Percentiles rank a stretch among this genome's conserved stretches.
Conservation (phyloP, 768 basidiomycete genomes). For the Lactarius hengduanensis region DNA sequence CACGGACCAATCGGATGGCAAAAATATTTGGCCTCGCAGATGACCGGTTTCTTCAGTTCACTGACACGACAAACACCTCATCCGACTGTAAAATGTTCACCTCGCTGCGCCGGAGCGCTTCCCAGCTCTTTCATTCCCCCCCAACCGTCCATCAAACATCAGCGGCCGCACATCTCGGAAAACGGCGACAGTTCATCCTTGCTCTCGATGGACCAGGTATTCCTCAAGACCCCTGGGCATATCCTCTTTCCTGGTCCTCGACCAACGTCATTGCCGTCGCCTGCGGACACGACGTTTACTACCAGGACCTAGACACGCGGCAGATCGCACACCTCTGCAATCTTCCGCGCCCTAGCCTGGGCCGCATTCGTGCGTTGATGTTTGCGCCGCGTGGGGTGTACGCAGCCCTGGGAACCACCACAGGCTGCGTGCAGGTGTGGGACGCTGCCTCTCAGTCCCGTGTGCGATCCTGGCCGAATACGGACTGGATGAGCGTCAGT, state of each 20-base stretch:
- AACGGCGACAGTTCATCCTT: constrained; percentile 53
- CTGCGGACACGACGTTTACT: constrained; percentile 57
- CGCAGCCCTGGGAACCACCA: constrained; percentile 52
- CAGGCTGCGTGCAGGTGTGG: constrained; percentile 54
- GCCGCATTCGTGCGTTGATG: constrained; percentile 45
- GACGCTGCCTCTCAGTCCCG: constrained; percentile 41
- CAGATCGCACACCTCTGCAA: constrained; percentile 52
- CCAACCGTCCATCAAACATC: constrained; percentile 42
- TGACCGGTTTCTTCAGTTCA: constrained; percentile 54
- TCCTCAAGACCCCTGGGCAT: constrained; percentile 50
- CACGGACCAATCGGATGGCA: constrained; percentile 65
- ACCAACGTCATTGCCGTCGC: constrained; percentile 62
- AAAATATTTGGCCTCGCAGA: constrained; percentile 59
- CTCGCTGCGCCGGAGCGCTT: constrained; percentile 52
- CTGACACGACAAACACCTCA: constrained; percentile 38
- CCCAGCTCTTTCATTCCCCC: constrained; percentile 46
- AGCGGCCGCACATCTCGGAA: constrained; percentile 55
- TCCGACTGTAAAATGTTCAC: constrained; percentile 44
- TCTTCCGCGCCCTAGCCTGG: constrained; percentile 38
- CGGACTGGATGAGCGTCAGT: constrained; percentile 38
- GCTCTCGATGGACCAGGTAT: constrained; percentile 67
- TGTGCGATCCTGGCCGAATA: constrained; percentile 38
- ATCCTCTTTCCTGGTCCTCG: constrained; percentile 60
- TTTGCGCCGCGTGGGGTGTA: constrained; percentile 49
- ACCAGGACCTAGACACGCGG: constrained; percentile 58